Evolutionary conservation across 306 rosid genomes (phyloP).

Genomic region (Quercus engelmannii): DNA sequence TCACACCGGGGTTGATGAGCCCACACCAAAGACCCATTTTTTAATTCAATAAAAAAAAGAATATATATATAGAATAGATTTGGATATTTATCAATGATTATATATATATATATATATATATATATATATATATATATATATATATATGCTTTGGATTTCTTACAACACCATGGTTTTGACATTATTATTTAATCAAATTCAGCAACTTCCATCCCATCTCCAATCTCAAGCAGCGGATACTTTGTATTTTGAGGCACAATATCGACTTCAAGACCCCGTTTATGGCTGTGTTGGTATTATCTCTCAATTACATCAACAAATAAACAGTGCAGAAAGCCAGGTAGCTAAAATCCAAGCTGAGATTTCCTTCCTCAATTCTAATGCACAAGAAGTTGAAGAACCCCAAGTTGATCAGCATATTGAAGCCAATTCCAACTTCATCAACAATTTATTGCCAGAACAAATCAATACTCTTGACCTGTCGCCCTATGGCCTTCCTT

Average conservation of each 20-base stretch:
- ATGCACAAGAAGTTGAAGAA: neutral
- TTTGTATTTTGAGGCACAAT: conserved; percentile 52
- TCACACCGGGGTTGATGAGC: no score
- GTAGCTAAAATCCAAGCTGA: conserved; percentile 51
- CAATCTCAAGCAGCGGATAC: conserved; percentile 54
- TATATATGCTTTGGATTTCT: neutral
- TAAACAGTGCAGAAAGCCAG: conserved; percentile 38
- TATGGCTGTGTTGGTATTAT: conserved; percentile 68
- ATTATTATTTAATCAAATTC: neutral
- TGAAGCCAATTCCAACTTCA: conserved; percentile 15
- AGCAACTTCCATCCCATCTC: conserved; percentile 46
- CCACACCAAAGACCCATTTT: no score
- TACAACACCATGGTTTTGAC: neutral
- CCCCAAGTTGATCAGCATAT: conserved; percentile 9
- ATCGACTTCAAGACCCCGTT: conserved; percentile 59
- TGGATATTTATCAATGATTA: no score
- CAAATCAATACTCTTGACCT: conserved; percentile 14
- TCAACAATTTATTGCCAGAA: conserved; percentile 1
- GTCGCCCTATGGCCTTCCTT: conserved; percentile 18
- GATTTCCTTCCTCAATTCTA: conserved; percentile 27
- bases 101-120: neutral
- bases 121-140: neutral
- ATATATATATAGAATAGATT: neutral
- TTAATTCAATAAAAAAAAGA: no score
- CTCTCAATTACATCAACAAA: conserved; percentile 47